Evolutionary conservation across 768 basidiomycete genomes (phyloP), one percentile per base, ranked within the genome.

Genomic region (Psilocybe subaeruginosa): DNA sequence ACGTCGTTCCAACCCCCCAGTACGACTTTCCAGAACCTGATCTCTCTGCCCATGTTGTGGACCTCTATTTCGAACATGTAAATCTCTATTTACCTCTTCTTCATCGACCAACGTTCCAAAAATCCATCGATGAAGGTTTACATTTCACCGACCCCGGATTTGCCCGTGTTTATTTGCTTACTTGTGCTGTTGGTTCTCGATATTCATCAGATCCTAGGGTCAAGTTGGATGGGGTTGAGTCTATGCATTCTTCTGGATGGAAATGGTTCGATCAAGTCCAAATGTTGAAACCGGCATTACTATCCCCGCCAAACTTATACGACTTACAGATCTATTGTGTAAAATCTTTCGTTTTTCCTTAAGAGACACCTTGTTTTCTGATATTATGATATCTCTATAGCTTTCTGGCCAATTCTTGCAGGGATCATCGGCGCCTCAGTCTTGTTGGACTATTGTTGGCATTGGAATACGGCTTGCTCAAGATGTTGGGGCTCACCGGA

Each of bases 381-480:
- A 43, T 56, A 14, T 30, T 41, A 35, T 35, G 39, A 39, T 17
- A 56, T 23, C 23, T 23, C 23, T 23, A 23, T 23, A 89, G 88
- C 70, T 89, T n/a, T 76, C 81, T 8, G 80, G 82, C 0, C 69
- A 79, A 64, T 87, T 80, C 70, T 74, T 87, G 19, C 81, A 82
- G 65, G 85, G 84, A 0, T 82, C 84, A 0, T 85, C 83, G 0
- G 81, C 83, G 0, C 87, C 86, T 2, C 87, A 89, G 56, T 80
- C 84, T 9, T 84, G 81, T 58, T 93, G 92, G 92, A 84, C 84
- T 3, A 72, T 89, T 53, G 80, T 87, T 31, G 90, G 90, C 3
- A 80, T 92, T 43, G 90, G 90, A 27, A 80, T 94, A 41, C 85
- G 92, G 3, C 74, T 89, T 30, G 86, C 88, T 0, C 89, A 93